Conservation (phyloP, 2,329 filamentous ascomycete genomes). For the Fusarium austroafricanum region DNA sequence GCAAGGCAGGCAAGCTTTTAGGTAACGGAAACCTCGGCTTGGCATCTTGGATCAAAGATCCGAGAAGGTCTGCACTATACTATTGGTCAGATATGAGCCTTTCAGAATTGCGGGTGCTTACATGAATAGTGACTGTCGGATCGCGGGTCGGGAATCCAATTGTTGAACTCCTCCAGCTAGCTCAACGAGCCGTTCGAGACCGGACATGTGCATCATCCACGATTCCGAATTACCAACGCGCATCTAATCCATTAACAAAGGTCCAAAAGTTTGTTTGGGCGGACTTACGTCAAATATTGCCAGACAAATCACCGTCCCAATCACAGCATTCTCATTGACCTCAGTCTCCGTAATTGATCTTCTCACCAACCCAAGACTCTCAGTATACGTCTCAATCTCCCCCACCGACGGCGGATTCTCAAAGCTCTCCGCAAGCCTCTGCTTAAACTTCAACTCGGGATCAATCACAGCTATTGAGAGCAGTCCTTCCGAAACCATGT, state of each 20-base stretch:
- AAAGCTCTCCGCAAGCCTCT: background rate
- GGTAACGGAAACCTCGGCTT: slow-evolving; percentile 25
- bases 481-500: slow-evolving; percentile 34
- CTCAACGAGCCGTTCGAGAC: slow-evolving; percentile 22
- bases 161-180: slow-evolving; percentile 22
- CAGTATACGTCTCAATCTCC: slow-evolving; percentile 36
- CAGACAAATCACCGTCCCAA: slow-evolving; percentile 36
- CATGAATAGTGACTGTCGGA: slow-evolving; percentile 36
- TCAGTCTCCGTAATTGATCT: slow-evolving; percentile 6
- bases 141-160: slow-evolving; percentile 13
- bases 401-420: background rate
- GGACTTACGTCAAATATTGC: slow-evolving; percentile 34
- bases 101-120: background rate
- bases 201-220: slow-evolving; percentile 37
- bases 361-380: slow-evolving; percentile 28
- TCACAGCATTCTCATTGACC: slow-evolving; percentile 7
- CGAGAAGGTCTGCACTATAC: slow-evolving; percentile 31
- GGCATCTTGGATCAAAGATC: slow-evolving; percentile 25
- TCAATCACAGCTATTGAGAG: slow-evolving; percentile 32
- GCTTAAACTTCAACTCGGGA: background rate
- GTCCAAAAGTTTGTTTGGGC: accelerated
- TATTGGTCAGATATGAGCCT: background rate
- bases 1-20: accelerated
- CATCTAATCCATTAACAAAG: slow-evolving; percentile 19
- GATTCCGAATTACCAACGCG: slow-evolving; percentile 18